Evolutionary conservation across 2,329 filamentous ascomycete genomes (phyloP), one percentile per base, ranked within the genome.

Genomic region (Aspergillus floridensis): DNA sequence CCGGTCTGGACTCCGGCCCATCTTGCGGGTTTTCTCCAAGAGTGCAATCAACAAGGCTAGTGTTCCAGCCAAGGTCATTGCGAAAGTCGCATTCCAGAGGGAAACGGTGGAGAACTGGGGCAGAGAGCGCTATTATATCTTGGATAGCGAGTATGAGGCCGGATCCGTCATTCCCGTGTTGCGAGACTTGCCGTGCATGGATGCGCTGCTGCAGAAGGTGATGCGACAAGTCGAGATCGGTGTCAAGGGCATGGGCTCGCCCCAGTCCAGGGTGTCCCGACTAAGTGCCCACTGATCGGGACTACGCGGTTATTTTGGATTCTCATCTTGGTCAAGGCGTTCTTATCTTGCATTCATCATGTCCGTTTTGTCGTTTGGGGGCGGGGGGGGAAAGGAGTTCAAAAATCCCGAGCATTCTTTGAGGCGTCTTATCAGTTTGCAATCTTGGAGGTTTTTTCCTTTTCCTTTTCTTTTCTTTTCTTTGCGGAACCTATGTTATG

Each of bases 81-180:
- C 70, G 49, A 71, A 66, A 66, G 65, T 75, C 24, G 70, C 74
- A 66, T 76, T 75, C 63, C 71, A 70, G 49, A 61, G 59, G 29
- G 65, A 68, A 24, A 61, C 62, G 50, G 70, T 72, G 65, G 69
- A 68, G 66, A 67, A 62, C 49, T 67, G 65, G 62, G 66, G 66
- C 31, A 68, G 63, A 53, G 72, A 74, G 57, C 66, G 68, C 53
- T 74, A 75, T 65, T 73, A 69, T 68, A 72, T 74, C 47, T 59
- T 74, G 52, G 68, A 72, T 31, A 65, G 65, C 56, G 70, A 73
- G 49, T 74, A 74, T 53, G 72, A 76, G 59, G 73, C 73, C 62
- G 68, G 65, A 66, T 76, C 72, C 62, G 73, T 75, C 62, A 62
- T 74, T 57, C 59, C 63, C 14, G 59, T 64, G 14, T 57, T 75